These are phyloP conservation scores for Ottelia alismoides DNA, from an alignment of 106 monocot species.

Conservation along the genomic window DNA sequence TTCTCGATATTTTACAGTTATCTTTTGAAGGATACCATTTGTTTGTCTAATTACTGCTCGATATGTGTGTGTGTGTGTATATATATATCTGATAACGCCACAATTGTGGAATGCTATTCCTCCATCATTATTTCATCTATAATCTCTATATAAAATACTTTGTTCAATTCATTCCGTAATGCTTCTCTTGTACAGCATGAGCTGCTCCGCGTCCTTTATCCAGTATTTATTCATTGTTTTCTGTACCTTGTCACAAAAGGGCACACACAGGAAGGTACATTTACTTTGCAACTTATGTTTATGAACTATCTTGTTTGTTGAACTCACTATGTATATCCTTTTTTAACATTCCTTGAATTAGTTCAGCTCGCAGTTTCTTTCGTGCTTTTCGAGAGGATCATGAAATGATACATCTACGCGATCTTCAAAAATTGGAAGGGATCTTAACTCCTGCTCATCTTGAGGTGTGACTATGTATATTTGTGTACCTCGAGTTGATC, in stretches of 20 bases:
- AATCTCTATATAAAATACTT: too few species aligned
- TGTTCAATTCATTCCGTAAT: neutral
- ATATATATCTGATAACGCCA: too few species aligned
- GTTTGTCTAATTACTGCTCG: too few species aligned
- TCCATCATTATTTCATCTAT: too few species aligned
- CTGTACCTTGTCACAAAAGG: conserved; percentile 86
- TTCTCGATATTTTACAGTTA: too few species aligned
- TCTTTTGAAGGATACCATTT: too few species aligned
- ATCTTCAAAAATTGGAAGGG: conserved; percentile 88
- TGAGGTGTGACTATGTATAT: conserved; percentile 37
- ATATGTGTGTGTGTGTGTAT: too few species aligned
- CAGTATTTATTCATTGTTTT: conserved; percentile 76
- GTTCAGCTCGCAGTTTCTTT: conserved; percentile 69
- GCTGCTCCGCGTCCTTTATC: conserved; percentile 64
- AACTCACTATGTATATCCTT: too few species aligned
- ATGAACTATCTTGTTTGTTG: too few species aligned
- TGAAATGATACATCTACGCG: conserved; percentile 71
- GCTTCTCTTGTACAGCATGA: conserved; percentile 52
- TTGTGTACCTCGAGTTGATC: neutral
- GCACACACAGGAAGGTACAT: conserved; percentile 60
- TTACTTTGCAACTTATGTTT: neutral
- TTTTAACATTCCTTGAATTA: too few species aligned
- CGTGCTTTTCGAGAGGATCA: conserved; percentile 73
- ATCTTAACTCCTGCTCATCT: conserved; percentile 79
- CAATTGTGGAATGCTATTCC: conserved; percentile 56